These are phyloP conservation scores for Phaffia rhodozyma DNA, from an alignment of 1,284 basidiomycete species.

Conservation along the genomic window DNA sequence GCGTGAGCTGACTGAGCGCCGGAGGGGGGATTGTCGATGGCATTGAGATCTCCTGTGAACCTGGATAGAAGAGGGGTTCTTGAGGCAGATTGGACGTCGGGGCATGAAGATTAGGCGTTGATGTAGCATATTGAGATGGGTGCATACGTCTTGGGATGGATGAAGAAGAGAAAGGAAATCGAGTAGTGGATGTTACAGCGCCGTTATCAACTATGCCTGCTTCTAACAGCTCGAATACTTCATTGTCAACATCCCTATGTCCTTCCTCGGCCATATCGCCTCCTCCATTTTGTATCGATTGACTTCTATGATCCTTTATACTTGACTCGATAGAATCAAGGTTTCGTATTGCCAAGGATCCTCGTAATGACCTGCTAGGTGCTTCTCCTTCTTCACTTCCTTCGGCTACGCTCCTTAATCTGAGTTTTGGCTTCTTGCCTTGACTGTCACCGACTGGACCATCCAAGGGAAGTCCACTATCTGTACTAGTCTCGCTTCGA, in stretches of 20 bases:
- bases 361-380: too few species aligned
- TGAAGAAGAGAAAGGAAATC: background rate
- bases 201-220: background rate
- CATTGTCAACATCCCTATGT: too few species aligned
- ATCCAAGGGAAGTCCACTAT: too few species aligned
- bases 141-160: background rate
- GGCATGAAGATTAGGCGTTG: background rate
- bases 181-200: background rate
- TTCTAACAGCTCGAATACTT: too few species aligned
- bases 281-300: too few species aligned
- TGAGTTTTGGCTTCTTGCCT: background rate
- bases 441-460: background rate
- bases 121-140: background rate
- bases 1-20: constrained; percentile 7
- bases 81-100: background rate
- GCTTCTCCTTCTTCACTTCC: background rate
- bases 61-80: constrained; percentile 11
- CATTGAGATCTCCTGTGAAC: background rate
- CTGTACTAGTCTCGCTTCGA: too few species aligned
- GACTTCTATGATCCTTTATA: too few species aligned
- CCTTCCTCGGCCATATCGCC: too few species aligned
- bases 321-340: too few species aligned
- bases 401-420: background rate
- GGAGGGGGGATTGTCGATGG: background rate
- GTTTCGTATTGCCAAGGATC: too few species aligned